A percentile compares a stretch with the other conserved stretches of the same genome.
These are phyloP conservation scores for Fusarium nematophilum DNA, from an alignment of 2,329 filamentous ascomycete species.

Conservation along the genomic window DNA sequence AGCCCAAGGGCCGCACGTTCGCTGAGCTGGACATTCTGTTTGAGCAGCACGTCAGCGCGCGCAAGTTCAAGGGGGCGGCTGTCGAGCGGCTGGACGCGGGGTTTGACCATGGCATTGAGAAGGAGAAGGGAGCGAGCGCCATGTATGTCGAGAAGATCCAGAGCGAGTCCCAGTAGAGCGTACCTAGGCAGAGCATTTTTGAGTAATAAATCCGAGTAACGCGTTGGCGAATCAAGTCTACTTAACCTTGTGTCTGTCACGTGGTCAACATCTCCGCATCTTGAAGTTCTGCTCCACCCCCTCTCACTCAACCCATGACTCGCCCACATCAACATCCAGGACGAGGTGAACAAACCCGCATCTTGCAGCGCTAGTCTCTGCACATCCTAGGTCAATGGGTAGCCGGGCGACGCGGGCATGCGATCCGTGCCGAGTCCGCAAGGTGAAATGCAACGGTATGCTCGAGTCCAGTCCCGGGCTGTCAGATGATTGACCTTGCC, in stretches of 20 bases:
- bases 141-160: conserved; percentile 24
- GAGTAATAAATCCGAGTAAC: no score
- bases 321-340: no score
- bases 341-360: neutral
- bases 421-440: conserved; percentile 53
- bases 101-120: conserved; percentile 11
- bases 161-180: conserved; percentile 4
- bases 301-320: no score
- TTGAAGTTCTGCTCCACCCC: no score
- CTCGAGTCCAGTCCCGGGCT: neutral
- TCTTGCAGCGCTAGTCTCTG: neutral
- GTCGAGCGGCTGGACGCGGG: conserved; percentile 44
- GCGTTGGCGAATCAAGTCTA: no score
- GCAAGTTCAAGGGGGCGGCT: conserved; percentile 53
- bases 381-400: conserved; percentile 11
- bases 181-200: no score
- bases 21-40: conserved; percentile 69
- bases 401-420: conserved; percentile 46
- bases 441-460: conserved; percentile 51
- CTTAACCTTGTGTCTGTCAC: no score
- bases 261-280: no score
- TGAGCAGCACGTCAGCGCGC: conserved; percentile 55
- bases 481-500: neutral
- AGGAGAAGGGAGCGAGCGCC: conserved; percentile 38
- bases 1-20: conserved; percentile 64